Evolutionary conservation across 176 grass and related monocot species (phyloP).

Genomic region (Pontederia paniculata): DNA sequence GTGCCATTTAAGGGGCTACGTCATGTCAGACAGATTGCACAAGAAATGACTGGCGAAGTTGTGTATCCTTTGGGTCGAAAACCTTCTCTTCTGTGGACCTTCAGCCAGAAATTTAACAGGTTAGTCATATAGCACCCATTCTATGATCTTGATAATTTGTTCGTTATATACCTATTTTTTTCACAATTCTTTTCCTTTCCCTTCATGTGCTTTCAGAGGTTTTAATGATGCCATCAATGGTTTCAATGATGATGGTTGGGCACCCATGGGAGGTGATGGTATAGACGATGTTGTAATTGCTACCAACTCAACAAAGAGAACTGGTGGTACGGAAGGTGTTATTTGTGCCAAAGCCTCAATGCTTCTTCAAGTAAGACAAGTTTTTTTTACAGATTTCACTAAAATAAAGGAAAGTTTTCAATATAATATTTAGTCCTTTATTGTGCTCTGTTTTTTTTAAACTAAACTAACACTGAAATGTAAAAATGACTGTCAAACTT

Average conservation of each 20-base stretch:
- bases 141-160: not conserved
- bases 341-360: slow-evolving; percentile 98
- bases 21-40: slow-evolving; percentile 94
- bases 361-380: slow-evolving; percentile 65
- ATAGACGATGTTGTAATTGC: slow-evolving; percentile 76
- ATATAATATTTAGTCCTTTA: too few relatives aligned
- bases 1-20: slow-evolving; percentile 72
- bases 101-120: slow-evolving; percentile 91
- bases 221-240: slow-evolving; percentile 96
- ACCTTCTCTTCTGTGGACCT: slow-evolving; percentile 74
- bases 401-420: too few relatives aligned
- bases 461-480: too few relatives aligned
- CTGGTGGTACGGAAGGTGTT: slow-evolving; percentile 56
- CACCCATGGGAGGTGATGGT: slow-evolving; percentile 69
- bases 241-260: slow-evolving; percentile 98
- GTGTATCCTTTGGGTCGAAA: slow-evolving; percentile 73
- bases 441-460: too few relatives aligned
- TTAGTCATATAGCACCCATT: slow-evolving; percentile 14
- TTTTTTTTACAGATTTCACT: not conserved
- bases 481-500: too few relatives aligned
- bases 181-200: not conserved
- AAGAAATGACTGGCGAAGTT: slow-evolving; percentile 82
- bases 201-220: slow-evolving; percentile 40
- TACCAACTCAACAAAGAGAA: slow-evolving; percentile 66
- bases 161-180: not conserved